Base-by-base conservation (phyloP, 768 basidiomycete species). In the Leccinum incarnatum region DNA sequence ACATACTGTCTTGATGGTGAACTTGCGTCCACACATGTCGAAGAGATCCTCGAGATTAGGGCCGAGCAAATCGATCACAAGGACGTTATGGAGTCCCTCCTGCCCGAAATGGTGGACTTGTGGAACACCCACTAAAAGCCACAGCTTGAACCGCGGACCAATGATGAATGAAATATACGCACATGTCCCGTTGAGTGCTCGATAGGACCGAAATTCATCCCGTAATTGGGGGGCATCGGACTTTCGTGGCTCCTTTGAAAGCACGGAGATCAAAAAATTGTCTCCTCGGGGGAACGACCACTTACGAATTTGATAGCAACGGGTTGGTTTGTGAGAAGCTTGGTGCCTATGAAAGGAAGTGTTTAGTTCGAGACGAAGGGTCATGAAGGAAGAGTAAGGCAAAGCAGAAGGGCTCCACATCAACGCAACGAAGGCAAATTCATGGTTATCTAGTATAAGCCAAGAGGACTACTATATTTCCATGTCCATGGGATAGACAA, bases 51-150 rank as follows among this genome's bases (percentile, higher is more conserved):
- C 96, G 47, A 99, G 78, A 67, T 95, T 96, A 21, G 96, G 96
- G n/a, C 96, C 97, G 14, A 99, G 81, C 30, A 99, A 81, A 77
- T 99, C 96, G 60, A 95, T 91, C 72, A 91, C 91, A 51, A 93
- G 84, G 57, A 92, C 93, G 74, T 99, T 99, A 78, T 99, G 97
- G 45, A 98, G 82, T 14, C 96, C 97, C 75, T 99, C 96, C 74
- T 97, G 95, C 51, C 96, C 96, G 69, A 98, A 99, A 79, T 99
- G 91, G 76, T 98, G 94, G 29, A 98, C 97, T 74, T 98, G 95
- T 2, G 96, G 96, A 54, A 99, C 92, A 55, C 96, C 96, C 63
- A 87, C 96, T 98, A 73, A 36, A 62, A 60, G 40, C 17, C 34
- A 49, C 15, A 45, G 32, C 56, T 59, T 57, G 50, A 62, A 56